Base-by-base conservation (phyloP, 2,329 filamentous ascomycete genomes). In the Sphaerostilbella broomeana region DNA sequence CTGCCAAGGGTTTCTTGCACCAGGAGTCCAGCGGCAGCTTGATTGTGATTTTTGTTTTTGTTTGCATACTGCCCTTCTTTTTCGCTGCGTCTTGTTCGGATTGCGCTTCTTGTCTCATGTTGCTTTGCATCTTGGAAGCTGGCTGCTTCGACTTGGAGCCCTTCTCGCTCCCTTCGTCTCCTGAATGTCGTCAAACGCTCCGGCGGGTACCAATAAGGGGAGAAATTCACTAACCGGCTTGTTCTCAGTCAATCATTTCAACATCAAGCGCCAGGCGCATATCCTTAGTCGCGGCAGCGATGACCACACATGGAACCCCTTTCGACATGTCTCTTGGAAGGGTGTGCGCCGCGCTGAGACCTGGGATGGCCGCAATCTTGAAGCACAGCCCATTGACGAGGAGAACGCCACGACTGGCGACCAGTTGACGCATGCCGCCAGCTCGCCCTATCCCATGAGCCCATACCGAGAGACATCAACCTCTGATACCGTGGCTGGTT, bases 231-330 rank as follows among this genome's bases (percentile, higher is more conserved):
- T 44, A 42, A 44, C 38, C 42, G 27, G 42, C 11, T 34, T 42
- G 12, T 18, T 42, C 12, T 33, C 40, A 72, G 69, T 70, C 60
- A 72, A 73, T 47, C 55, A 61, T 28, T 67, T 61, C 49, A 58
- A 56, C 37, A 62, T 67, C 46, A 72, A 66, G 58, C 61, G 63
- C 43, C 55, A 60, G 42, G 70, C 70, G 43, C 65, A 67, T 43
- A 57, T 47, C 16, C 51, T 69, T 29, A 65, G 67, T 35, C 63
- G 68, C 40, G 54, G 61, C 24, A 57, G 58, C 38, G 47, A 53
- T 35, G 60, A 63, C 40, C 58, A 64, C 16, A 50, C 53, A 16
- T 68, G 62, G 59, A 71, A 69, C 20, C 65, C 63, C 6, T 72
- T 72, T 37, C 60, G 64, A 7, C 65, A 66, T 41, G 56, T 66